These are phyloP conservation scores for Venturia nashicola DNA, from an alignment of 2,329 filamentous ascomycete species.

Conservation along the genomic window DNA sequence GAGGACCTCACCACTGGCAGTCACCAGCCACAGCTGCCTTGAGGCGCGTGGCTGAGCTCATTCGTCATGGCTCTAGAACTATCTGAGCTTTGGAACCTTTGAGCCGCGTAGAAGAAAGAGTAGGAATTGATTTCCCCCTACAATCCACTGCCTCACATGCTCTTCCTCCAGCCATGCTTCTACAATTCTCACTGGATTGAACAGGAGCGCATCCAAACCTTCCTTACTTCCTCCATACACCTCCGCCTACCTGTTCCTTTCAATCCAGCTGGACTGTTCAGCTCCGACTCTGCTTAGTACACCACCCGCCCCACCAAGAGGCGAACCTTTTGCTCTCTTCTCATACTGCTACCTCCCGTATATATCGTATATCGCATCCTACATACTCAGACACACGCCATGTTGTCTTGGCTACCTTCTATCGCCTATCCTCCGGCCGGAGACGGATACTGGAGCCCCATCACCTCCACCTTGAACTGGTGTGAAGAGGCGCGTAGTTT, in stretches of 20 bases:
- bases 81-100: no score
- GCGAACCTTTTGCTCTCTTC: neutral
- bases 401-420: slow-evolving; percentile 15
- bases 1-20: no score
- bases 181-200: neutral
- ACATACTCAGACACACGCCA: neutral
- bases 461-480: slow-evolving; percentile 65
- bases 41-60: slow-evolving; percentile 3
- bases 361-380: neutral
- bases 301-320: neutral
- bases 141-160: neutral
- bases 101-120: neutral
- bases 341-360: neutral
- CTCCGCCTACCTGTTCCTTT: neutral
- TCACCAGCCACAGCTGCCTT: slow-evolving; percentile 5
- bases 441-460: slow-evolving; percentile 54
- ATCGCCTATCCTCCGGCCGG: slow-evolving; percentile 37
- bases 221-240: neutral
- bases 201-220: neutral
- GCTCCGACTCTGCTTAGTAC: neutral
- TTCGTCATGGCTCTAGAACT: no score
- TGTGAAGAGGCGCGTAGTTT: slow-evolving; percentile 56
- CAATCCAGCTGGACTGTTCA: neutral
- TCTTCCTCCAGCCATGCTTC: neutral
- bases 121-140: neutral